Evolutionary conservation across 176 grass and related monocot genomes (phyloP).

Genomic region (Carex myosuroides): DNA sequence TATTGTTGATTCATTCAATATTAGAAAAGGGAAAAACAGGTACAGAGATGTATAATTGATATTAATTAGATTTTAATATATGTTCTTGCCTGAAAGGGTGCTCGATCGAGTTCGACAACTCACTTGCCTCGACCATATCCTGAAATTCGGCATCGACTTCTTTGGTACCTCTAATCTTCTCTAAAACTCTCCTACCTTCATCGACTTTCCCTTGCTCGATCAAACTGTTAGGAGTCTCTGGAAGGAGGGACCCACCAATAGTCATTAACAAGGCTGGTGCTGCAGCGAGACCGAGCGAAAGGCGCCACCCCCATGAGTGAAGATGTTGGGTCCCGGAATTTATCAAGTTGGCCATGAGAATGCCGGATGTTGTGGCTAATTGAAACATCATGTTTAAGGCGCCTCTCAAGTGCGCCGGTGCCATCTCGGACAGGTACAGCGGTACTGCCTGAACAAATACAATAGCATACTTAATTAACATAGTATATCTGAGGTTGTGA

Average conservation of each 20-base stretch:
- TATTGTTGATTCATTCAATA: not conserved
- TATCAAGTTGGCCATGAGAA: slow-evolving; percentile 92
- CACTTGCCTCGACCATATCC: slow-evolving; percentile 79
- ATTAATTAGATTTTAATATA: not conserved
- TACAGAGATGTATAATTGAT: not conserved
- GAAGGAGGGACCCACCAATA: slow-evolving; percentile 50
- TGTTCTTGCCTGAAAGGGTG: slow-evolving; percentile 60
- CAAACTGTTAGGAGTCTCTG: slow-evolving; percentile 95
- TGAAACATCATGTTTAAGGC: slow-evolving; percentile 99
- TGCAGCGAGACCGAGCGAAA: slow-evolving; percentile 72
- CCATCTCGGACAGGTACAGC: slow-evolving; percentile 90
- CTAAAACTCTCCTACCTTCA: slow-evolving; percentile 56
- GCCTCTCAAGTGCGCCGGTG: slow-evolving; percentile 76
- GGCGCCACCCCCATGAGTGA: slow-evolving; percentile 77
- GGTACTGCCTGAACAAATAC: slow-evolving; percentile 45
- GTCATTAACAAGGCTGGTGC: slow-evolving; percentile 73
- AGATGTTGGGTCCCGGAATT: slow-evolving; percentile 92
- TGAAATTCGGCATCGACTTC: slow-evolving; percentile 82
- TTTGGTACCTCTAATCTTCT: slow-evolving; percentile 65
- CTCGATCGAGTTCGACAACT: slow-evolving; percentile 72
- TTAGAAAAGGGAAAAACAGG: not conserved
- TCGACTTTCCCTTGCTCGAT: slow-evolving; percentile 50
- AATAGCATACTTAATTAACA: not conserved
- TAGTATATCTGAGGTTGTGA: too few species aligned
- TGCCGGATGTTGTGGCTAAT: slow-evolving; percentile 86